Base-by-base conservation (phyloP, 2,329 filamentous ascomycete genomes). In the Ophiostoma sp. region DNA sequence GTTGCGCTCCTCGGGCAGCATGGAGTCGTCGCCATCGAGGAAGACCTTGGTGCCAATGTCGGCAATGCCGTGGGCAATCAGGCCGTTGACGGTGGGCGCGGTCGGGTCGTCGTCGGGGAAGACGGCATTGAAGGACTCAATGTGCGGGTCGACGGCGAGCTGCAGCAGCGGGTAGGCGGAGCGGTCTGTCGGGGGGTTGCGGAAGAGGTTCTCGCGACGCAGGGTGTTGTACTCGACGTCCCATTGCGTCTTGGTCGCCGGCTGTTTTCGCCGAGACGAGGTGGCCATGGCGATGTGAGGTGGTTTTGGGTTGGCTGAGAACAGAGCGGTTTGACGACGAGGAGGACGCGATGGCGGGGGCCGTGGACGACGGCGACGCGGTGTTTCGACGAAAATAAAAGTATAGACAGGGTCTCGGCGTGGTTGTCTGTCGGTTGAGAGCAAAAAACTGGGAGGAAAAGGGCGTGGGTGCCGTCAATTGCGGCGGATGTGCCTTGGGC, bases 91-190 rank as follows among this genome's bases (percentile, higher is more conserved):
- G 31, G 31, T 20, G 7, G 33, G 35, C 27, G 68, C 48, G 17
- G 48, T 68, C 73, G 79, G 80, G 67, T 91, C 92, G 79, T 90
- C 85, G 71, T 85, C 83, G 23, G 67, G 39, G 78, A 97, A 96
- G 67, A 98, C 85, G 68, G 89, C 89, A 83, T 99, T 97, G 87
- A 97, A 99, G 7, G 95, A 95, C 77, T 97, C 90, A 76, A 98
- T 90, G 80, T 99, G 95, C 67, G 95, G 95, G 74, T 91, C 86
- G 72, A 98, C 89, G n/a, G 94, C 92, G 72, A 87, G 86, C 76
- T 94, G 90, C 67, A 99, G 87, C 31, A 91, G 86, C 17, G 95
- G 95, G 77, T 96, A 98, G 71, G 94, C 93, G 11, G 91, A 91
- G 75, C 88, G 90, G 78, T 98, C 94, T 76, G 87, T 90, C 0